Conservation (phyloP, 352 stramenopile genomes). For the Phytophthora litchii region DNA sequence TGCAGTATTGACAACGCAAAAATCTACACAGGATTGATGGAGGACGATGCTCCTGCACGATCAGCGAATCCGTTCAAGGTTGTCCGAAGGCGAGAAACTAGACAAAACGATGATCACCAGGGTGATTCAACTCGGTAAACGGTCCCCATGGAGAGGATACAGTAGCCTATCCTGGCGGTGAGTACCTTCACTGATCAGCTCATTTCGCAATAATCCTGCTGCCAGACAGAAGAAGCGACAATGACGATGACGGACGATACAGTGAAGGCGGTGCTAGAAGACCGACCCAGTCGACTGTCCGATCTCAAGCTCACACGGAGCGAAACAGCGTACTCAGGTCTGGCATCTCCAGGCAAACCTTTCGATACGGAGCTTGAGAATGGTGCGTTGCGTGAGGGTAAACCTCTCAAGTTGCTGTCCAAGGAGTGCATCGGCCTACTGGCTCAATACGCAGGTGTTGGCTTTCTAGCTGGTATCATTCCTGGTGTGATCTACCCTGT, state of each 20-base stretch:
- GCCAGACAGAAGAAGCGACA: slow-evolving; percentile 9
- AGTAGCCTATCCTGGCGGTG: slow-evolving; percentile 10
- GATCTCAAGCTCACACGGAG: slow-evolving; percentile 15
- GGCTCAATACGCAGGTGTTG: slow-evolving; percentile 52
- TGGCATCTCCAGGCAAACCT: slow-evolving; percentile 24
- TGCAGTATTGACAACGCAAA: slow-evolving; percentile 11
- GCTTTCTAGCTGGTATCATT: slow-evolving; percentile 46
- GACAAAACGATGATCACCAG: slow-evolving; percentile 4
- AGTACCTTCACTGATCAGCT: background rate
- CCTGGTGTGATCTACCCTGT: slow-evolving; percentile 57
- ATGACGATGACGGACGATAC: slow-evolving; percentile 28
- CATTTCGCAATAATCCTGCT: slow-evolving; percentile 26
- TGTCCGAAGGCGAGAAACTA: slow-evolving; percentile 24
- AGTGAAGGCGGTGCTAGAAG: slow-evolving; percentile 25
- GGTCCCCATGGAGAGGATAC: background rate
- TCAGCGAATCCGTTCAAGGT: slow-evolving; percentile 17
- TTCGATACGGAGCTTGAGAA: slow-evolving; percentile 29
- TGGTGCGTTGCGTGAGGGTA: slow-evolving; percentile 41
- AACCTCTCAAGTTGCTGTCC: slow-evolving; percentile 35
- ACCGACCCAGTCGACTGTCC: slow-evolving; percentile 22
- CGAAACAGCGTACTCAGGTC: slow-evolving; percentile 21
- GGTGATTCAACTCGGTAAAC: background rate
- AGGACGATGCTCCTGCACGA: slow-evolving; percentile 5
- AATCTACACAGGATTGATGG: background rate
- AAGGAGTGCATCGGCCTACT: slow-evolving; percentile 48